Percentiles rank a stretch among this genome's conserved stretches.
Conservation (phyloP, 345 rosid genomes). For the Corymbia maculata region DNA sequence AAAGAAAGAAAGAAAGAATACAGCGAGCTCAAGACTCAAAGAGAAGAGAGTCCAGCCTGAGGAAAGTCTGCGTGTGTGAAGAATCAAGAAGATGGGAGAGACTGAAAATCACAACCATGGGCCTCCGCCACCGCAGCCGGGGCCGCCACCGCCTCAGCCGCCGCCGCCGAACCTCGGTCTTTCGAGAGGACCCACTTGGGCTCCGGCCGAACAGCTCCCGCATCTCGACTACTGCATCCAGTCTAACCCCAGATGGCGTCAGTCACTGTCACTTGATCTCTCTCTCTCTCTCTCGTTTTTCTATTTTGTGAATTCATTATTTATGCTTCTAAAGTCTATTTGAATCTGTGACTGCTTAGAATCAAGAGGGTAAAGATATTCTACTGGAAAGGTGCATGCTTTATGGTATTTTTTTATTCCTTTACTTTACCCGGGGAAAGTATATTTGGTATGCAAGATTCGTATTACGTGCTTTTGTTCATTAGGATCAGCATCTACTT, state of each 20-base stretch:
- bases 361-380: background rate
- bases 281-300: background rate
- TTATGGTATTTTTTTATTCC: background rate
- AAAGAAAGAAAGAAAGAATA: background rate
- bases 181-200: constrained; percentile 54
- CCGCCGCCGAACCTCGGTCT: constrained; percentile 36
- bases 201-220: constrained; percentile 84
- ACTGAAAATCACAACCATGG: constrained; percentile 23
- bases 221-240: constrained; percentile 96
- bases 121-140: constrained; percentile 28
- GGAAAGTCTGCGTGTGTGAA: background rate
- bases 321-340: background rate
- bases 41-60: background rate
- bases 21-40: background rate
- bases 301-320: background rate
- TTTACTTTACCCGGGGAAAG: background rate
- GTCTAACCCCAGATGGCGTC: constrained; percentile 96
- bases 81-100: constrained; percentile 31
- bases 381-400: background rate
- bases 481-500: background rate
- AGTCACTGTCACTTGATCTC: constrained; percentile 27
- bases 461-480: background rate
- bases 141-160: constrained; percentile 20
- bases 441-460: background rate
- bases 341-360: background rate